Base-by-base conservation (phyloP, 164 flowering plant genomes). In the Chloranthus sessilifolius region DNA sequence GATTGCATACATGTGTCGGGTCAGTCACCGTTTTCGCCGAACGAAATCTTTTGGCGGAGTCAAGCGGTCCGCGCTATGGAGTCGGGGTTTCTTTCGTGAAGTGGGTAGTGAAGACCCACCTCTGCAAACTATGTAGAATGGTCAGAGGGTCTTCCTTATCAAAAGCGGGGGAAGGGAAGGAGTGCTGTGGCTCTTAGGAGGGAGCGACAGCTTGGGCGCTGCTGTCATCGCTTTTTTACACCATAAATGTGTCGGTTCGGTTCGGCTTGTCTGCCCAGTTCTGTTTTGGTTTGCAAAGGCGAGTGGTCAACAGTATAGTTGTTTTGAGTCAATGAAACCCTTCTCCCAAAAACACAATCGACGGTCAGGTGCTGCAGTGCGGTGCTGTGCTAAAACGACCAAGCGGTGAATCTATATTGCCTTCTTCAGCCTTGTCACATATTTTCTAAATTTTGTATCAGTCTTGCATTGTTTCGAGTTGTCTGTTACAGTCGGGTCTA, bases 1-100 rank as follows among this genome's bases (percentile, higher is more conserved):
- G 76, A 47, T 66, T 80, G 81, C 76, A 73, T 73, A 47, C 64
- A 55, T 59, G 76, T 55, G 81, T 85, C 67, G 40, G 72, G 79
- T 74, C 70, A n/a, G 64, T 75, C 63, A 33, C 63, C 71, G 57
- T 60, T 65, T 58, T 68, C 63, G 52, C 74, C n/a, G n/a, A 60
- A 69, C 49, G 68, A 67, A 52, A 64, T 59, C 30, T 34, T 19
- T 10, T 24, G 55, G 56, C 47, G 42, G 63, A 29, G 67, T 58
- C 49, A 49, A 60, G 67, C 16, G 23, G 74, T 63, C 57, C 71
- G 31, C 9, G 60, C 63, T 61, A 55, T 47, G 65, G 64, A 61
- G 63, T 74, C 41, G 14, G 64, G 59, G 39, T 47, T 52, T 25
- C n/a, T 42, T 60, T 53, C 36, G 11, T 45, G 39, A 52, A 40